Evolutionary conservation across 2,329 filamentous ascomycete species (phyloP), one percentile per base, ranked within the genome.

Genomic region (Colletotrichum brevisporum): DNA sequence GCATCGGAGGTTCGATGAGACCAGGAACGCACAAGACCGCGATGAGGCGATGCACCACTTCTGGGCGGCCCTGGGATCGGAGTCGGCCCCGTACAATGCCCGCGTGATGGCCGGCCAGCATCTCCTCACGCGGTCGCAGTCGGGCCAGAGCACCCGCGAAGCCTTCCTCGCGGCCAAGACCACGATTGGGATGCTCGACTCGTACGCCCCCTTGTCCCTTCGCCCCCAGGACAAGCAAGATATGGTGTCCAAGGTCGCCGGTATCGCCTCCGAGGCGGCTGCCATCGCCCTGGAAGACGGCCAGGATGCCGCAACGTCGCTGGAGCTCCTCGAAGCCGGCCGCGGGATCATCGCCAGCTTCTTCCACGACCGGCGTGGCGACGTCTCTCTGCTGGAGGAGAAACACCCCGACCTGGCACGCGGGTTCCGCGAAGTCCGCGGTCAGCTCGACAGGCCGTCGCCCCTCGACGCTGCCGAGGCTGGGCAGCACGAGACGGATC

Each of bases 301-400:
- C 1, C 41, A 43, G 16, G 41, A n/a, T 15, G 5, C 41, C 16
- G 5, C 41, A 15, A n/a, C 41, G 5, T 74, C 73, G 2, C 36
- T 78, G 1, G 36, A 63, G 9, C 59, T 74, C 12, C 73, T 78
- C 13, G 76, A 78, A 52, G 64, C 63, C 1, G 76, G 76, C 13
- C 75, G 76, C 16, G 75, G 74, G 10, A 64, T 78, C 8, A 67
- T 78, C 27, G 70, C 73, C 9, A 66, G 63, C n/a, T 67, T 70
- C 18, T 45, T 76, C 2, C 10, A 71, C 21, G 70, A 75, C 13
- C 71, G 76, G 43, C 73, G 75, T 13, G 53, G 50, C 3, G 71
- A 75, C 63, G 15, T 67, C 24, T 48, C 47, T 1, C 50, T 59
- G 5, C 54, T 70, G 5, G 43, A 54, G 13, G 24, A 41, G 18